Evolutionary conservation across 2,329 filamentous ascomycete species (phyloP).

Genomic region (Plectosphaerella plurivora): DNA sequence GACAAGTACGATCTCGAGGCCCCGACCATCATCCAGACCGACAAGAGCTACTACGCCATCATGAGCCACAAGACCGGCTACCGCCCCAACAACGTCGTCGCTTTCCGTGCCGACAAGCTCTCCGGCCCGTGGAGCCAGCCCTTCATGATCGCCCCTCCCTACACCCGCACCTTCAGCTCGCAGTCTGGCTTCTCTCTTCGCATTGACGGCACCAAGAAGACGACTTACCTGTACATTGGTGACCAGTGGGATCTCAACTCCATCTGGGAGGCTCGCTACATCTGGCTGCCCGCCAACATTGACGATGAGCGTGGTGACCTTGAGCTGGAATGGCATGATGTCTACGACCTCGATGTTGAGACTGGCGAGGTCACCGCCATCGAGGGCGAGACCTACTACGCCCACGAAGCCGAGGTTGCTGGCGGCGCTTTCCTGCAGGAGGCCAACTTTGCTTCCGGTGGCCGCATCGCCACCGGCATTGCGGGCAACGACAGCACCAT

Average conservation of each 20-base stretch:
- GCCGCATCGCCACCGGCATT: conserved; percentile 44
- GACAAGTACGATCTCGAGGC: conserved; percentile 58
- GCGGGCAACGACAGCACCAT: conserved; percentile 48
- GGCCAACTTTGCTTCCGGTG: conserved; percentile 42
- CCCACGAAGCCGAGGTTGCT: conserved; percentile 33
- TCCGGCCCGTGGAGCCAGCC: conserved; percentile 48
- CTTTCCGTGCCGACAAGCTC: conserved; percentile 44
- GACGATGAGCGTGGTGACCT: conserved; percentile 44
- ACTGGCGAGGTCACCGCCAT: conserved; percentile 42
- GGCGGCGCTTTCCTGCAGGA: conserved; percentile 46
- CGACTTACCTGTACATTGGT: conserved; percentile 44
- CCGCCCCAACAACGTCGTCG: conserved; percentile 57
- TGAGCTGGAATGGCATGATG: conserved; percentile 45
- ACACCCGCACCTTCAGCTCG: conserved; percentile 47
- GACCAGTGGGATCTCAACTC: conserved; percentile 48
- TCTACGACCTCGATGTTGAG: conserved; percentile 48
- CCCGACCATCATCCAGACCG: conserved; percentile 55
- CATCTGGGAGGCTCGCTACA: conserved; percentile 50
- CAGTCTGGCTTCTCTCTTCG: conserved; percentile 45
- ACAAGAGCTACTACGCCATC: conserved; percentile 53
- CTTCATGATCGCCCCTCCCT: conserved; percentile 41
- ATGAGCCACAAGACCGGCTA: conserved; percentile 63
- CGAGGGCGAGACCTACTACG: conserved; percentile 41
- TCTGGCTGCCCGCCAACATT: conserved; percentile 50
- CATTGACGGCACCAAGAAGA: conserved; percentile 43